These are phyloP conservation scores for Ganoderma sinense DNA, from an alignment of 1,284 basidiomycete genomes.

Conservation along the genomic window DNA sequence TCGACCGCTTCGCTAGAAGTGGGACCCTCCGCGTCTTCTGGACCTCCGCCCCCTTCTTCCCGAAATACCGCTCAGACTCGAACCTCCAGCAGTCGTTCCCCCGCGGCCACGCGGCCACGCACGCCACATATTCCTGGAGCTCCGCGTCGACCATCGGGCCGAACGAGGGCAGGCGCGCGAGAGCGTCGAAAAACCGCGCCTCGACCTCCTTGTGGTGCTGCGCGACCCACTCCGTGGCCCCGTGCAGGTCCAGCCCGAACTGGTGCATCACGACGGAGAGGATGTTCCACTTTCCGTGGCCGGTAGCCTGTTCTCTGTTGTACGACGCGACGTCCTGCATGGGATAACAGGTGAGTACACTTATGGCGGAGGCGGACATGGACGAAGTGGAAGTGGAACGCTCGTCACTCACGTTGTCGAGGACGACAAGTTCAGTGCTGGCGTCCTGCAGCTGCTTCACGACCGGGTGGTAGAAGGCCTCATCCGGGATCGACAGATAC, in stretches of 20 bases:
- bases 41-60: slow-evolving; percentile 34
- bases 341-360: no score
- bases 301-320: slow-evolving; percentile 46
- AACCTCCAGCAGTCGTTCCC: slow-evolving; percentile 45
- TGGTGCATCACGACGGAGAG: slow-evolving; percentile 42
- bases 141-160: slow-evolving; percentile 12
- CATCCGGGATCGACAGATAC: slow-evolving; percentile 4
- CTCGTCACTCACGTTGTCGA: slow-evolving; percentile 2
- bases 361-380: no score
- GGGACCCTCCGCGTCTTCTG: slow-evolving; percentile 20
- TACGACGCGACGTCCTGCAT: slow-evolving; percentile 43
- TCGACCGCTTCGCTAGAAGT: slow-evolving; percentile 8
- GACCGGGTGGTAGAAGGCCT: neutral
- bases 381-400: no score
- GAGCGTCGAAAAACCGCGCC: slow-evolving; percentile 37
- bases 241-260: slow-evolving; percentile 37
- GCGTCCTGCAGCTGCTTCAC: neutral
- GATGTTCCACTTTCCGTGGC: slow-evolving; percentile 45
- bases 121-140: slow-evolving; percentile 38
- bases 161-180: slow-evolving; percentile 24
- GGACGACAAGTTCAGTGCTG: neutral
- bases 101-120: slow-evolving; percentile 39
- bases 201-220: slow-evolving; percentile 37
- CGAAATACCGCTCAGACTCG: slow-evolving; percentile 44
- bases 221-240: slow-evolving; percentile 42